Evolutionary conservation across 176 grass and related monocot species (phyloP), one percentile per base, ranked within the genome.

Genomic region (Cymbopogon citratus): DNA sequence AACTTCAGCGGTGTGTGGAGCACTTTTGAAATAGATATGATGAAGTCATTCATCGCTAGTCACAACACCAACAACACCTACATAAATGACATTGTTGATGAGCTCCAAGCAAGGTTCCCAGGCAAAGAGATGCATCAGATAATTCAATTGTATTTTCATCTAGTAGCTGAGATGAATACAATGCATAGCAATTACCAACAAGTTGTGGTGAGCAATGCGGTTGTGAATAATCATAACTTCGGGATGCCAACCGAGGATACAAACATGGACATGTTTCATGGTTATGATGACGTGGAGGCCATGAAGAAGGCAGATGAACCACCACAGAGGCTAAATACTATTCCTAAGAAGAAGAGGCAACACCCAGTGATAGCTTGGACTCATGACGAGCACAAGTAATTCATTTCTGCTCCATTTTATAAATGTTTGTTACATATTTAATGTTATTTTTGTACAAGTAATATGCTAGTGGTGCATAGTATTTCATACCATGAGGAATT

Each of bases 311-410:
- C 3, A 0, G 29, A 36, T n/a, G 49, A 27, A 63, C 16, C 12
- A 2, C 12, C 19, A 1, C 13, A 23, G 1, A 35, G 0, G 7
- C 21, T 9, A 8, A 11, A 10, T 0, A 8, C 0, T 13, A 1
- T 45, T 67, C 12, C 10, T 43, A 43, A 43, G 41, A 43, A 43
- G 10, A 43, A 43, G 41, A 43, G 41, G 41, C 41, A 43, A 43
- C 41, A 12, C 10, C 41, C 11, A 43, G 11, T 43, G 29, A 84
- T 19, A 12, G 41, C 11, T 43, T 89, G 87, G 87, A 68, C n/a
- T 1, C 18, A 1, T 0, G 28, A 76, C 0, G 82, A 89, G 59
- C 87, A 89, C 77, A 85, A 26, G 82, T 85, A 34, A 39, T 63
- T 63, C 4, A 29, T 19, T 67, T 38, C 19, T n/a, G 0, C 16